Evolutionary conservation across 2,329 filamentous ascomycete genomes (phyloP).

Genomic region (Xylogone sp.): DNA sequence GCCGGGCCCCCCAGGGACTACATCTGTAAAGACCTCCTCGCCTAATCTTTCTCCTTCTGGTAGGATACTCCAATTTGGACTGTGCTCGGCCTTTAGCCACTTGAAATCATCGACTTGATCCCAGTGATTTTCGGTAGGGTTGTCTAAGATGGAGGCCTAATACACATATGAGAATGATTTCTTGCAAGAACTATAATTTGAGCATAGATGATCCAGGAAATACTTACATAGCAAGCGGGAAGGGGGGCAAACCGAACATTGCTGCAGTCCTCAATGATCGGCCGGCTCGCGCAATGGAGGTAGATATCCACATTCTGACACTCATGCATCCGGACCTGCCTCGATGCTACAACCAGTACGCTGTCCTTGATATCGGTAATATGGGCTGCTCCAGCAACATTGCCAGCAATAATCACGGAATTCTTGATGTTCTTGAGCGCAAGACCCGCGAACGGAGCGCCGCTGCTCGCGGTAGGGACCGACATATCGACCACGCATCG

Average conservation of each 20-base stretch:
- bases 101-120: constrained; percentile 95
- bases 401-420: constrained; percentile 74
- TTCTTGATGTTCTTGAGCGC: constrained; percentile 65
- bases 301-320: constrained; percentile 80
- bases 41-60: constrained; percentile 54
- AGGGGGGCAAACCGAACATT: constrained; percentile 76
- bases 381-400: constrained; percentile 76
- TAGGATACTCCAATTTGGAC: constrained; percentile 82
- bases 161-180: no score
- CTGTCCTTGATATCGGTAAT: constrained; percentile 71
- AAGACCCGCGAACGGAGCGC: constrained; percentile 66
- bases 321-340: constrained; percentile 93
- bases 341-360: constrained; percentile 72
- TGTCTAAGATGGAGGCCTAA: constrained; percentile 21
- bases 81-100: constrained; percentile 83
- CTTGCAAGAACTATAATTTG: constrained; percentile 7
- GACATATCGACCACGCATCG: constrained; percentile 80
- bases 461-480: constrained; percentile 54
- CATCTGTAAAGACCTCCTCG: constrained; percentile 64
- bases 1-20: constrained; percentile 60
- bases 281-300: constrained; percentile 74
- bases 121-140: constrained; percentile 64
- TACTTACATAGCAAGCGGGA: constrained; percentile 64
- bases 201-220: constrained; percentile 1
- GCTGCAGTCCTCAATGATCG: constrained; percentile 89